Evolutionary conservation across 768 basidiomycete species (phyloP), one percentile per base, ranked within the genome.

Genomic region (Serendipita vermifera): DNA sequence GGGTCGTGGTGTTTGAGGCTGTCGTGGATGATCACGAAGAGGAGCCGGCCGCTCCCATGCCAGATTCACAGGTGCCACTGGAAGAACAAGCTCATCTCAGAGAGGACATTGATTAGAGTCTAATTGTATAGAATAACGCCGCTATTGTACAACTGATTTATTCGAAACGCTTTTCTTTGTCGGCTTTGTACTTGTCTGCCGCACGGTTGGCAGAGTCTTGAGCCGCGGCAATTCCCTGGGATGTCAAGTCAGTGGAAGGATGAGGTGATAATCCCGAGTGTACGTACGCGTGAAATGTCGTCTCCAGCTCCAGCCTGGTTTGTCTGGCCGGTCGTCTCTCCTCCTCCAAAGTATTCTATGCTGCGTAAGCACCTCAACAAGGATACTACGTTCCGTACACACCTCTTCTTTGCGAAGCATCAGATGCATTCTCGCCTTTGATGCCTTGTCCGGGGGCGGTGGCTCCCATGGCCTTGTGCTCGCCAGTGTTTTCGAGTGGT

Each of bases 51-150:
- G 59, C 7, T 32, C 24, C 20, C 32, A 5, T 39, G 5, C 54
- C 58, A 26, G 58, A 55, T 5, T 31, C 22, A 14, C 5, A 54
- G 2, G 1, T 33, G 22, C 11, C 24, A 9, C n/a, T 26, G 14
- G 17, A 38, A 14, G 57, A 54, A 14, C 32, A 54, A n/a, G 54
- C 31, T 17, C 35, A 26, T 20, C 35, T 58, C 24, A 32, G 22
- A 24, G 57, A 58, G 31, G 57, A 58, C 20, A 33, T 58, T 22
- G 57, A 58, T n/a, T 58, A 58, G 51, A 55, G 39, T 41, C 39
- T 41, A 41, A 26, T 41, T 36, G n/a, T 36, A 9, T n/a, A 36
- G n/a, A n/a, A 36, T 36, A 9, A 9, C 35, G n/a, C n/a, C n/a
- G 35, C 32, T 7, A 15, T 51, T 26, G 24, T 27, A 51, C n/a